Evolutionary conservation across 169 alveolate genomes (phyloP).

Genomic region (Plasmodium coatneyi): DNA sequence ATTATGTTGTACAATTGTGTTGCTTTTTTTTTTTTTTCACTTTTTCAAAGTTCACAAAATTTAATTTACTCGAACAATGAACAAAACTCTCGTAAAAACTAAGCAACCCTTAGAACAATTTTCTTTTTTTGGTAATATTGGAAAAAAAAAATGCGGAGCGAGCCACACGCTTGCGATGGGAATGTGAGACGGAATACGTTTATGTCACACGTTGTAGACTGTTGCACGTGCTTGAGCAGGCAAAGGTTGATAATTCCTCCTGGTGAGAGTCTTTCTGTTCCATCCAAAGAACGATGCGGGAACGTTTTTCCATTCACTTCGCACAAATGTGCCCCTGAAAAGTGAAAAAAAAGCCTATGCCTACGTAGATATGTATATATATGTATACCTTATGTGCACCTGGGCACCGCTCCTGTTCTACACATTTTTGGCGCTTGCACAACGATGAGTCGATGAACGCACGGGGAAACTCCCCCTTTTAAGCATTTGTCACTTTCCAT

Average conservation of each 20-base stretch:
- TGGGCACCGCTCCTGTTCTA: neutral
- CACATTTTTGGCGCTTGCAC: neutral
- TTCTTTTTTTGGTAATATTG: neutral
- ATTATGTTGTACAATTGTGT: neutral
- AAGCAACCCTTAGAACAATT: neutral
- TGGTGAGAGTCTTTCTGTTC: neutral
- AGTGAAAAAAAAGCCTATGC: neutral
- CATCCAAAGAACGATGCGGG: neutral
- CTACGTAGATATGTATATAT: neutral
- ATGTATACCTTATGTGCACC: neutral
- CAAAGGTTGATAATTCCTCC: neutral
- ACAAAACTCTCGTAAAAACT: neutral
- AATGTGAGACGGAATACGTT: neutral
- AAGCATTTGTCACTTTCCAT: neutral
- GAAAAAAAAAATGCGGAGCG: neutral
- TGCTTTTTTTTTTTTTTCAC: neutral
- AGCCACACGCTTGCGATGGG: neutral
- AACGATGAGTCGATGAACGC: neutral
- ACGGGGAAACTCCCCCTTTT: neutral
- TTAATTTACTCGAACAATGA: neutral
- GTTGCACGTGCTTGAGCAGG: neutral
- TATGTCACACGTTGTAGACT: neutral
- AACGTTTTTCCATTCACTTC: neutral
- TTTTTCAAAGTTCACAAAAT: slow-evolving; percentile 12
- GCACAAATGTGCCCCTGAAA: neutral